phyloP scores from a whole-genome alignment of 1,139 yeast genomes.

The Kurtzmaniella quercitrusa region DNA sequence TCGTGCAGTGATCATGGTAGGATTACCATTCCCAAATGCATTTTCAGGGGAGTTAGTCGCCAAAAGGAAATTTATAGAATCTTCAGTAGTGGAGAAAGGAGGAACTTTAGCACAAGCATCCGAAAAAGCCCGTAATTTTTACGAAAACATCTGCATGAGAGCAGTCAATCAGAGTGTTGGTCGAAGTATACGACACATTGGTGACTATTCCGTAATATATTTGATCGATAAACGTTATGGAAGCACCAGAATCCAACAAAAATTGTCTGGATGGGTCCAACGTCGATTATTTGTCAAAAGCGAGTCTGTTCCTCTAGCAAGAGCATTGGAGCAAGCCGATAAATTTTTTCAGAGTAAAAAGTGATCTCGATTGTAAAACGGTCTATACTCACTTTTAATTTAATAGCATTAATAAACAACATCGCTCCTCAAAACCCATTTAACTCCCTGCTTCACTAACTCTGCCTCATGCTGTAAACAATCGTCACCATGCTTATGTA shows the following conservation, averaged over 20 bases:
- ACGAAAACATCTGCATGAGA: slow-evolving; percentile 87
- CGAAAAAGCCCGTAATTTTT: slow-evolving; percentile 53
- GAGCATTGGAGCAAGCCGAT: slow-evolving; percentile 17
- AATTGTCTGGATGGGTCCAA: slow-evolving; percentile 78
- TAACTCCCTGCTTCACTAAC: slow-evolving; percentile 48
- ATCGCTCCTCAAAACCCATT: slow-evolving; percentile 66
- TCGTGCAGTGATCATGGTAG: slow-evolving; percentile 82
- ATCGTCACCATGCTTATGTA: slow-evolving; percentile 67
- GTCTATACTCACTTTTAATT: background rate
- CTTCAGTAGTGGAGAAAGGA: slow-evolving; percentile 34
- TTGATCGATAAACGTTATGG: slow-evolving; percentile 66
- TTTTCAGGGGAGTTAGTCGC: slow-evolving; percentile 81
- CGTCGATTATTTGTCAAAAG: slow-evolving; percentile 25
- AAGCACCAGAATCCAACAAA: slow-evolving; percentile 45
- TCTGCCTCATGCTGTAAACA: slow-evolving; percentile 62
- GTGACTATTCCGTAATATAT: slow-evolving; percentile 75
- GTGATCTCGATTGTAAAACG: background rate
- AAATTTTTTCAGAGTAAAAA: slow-evolving; percentile 21
- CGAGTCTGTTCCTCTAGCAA: slow-evolving; percentile 7
- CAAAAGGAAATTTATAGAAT: slow-evolving; percentile 62
- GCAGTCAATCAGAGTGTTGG: slow-evolving; percentile 94
- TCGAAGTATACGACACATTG: slow-evolving; percentile 79
- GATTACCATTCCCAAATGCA: slow-evolving; percentile 86
- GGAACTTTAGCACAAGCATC: slow-evolving; percentile 38
- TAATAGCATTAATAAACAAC: slow-evolving; percentile 29